Evolutionary conservation across 345 rosid species (phyloP).

Genomic region (Eucalyptus cloeziana): DNA sequence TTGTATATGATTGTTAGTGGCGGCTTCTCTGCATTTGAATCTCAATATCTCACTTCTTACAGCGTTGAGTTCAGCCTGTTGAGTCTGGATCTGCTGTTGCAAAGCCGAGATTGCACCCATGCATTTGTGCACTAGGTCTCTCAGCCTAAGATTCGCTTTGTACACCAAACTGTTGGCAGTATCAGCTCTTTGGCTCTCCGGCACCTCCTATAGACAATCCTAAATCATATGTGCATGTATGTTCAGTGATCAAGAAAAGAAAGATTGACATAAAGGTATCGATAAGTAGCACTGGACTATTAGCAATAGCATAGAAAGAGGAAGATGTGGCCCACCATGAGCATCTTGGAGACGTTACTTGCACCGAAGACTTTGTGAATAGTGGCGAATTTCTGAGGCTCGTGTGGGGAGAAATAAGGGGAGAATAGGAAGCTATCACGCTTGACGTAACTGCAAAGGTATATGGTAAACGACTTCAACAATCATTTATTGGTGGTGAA

Average conservation of each 20-base stretch:
- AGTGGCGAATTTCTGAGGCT: constrained; percentile 66
- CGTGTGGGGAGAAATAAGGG: constrained; percentile 66
- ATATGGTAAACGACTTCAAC: constrained; percentile 69
- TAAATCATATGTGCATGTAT: neutral
- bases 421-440: constrained; percentile 53
- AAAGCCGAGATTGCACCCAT: constrained; percentile 63
- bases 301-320: neutral
- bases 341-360: constrained; percentile 69
- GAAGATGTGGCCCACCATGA: constrained; percentile 17
- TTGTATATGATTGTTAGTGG: neutral
- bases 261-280: neutral
- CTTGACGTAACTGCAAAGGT: constrained; percentile 75
- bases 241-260: neutral
- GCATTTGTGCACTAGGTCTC: constrained; percentile 79
- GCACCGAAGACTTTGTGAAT: constrained; percentile 85
- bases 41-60: constrained; percentile 53
- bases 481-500: constrained; percentile 65
- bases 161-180: constrained; percentile 62
- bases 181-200: constrained; percentile 59
- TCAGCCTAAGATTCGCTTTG: constrained; percentile 56
- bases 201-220: constrained; percentile 34
- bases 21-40: constrained; percentile 38
- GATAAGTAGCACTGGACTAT: neutral
- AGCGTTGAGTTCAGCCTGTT: constrained; percentile 40
- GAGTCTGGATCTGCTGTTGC: constrained; percentile 57